phyloP scores from a whole-genome alignment of 2,329 filamentous ascomycete species.

The Rhinocladiella mackenziei region DNA sequence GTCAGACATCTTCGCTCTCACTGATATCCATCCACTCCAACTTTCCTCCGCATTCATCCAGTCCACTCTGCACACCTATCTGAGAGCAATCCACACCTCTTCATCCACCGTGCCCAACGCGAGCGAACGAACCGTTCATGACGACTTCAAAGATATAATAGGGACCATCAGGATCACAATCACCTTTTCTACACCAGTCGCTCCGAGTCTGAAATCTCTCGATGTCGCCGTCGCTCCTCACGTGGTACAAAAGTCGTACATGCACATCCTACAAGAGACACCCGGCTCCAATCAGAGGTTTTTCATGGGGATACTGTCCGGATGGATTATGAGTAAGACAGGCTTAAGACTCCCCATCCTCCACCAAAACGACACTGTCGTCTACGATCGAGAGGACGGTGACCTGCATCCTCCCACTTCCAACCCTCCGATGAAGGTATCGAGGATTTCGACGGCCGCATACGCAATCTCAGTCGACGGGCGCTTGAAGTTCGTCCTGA shows the following conservation, averaged over 20 bases:
- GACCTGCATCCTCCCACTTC: background rate
- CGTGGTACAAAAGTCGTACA: conserved; percentile 8
- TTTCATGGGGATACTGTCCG: conserved; percentile 15
- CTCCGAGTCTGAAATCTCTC: conserved; percentile 22
- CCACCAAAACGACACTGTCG: background rate
- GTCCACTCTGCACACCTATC: conserved; percentile 12
- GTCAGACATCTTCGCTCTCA: conserved; percentile 13
- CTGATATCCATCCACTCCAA: conserved; percentile 16
- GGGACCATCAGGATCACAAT: conserved; percentile 25
- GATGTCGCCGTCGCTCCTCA: conserved; percentile 22
- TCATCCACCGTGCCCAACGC: too few relatives aligned
- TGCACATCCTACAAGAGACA: background rate
- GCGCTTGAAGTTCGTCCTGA: conserved; percentile 23
- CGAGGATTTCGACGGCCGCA: conserved; percentile 19
- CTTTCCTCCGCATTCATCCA: conserved; percentile 16
- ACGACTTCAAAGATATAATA: conserved; percentile 10
- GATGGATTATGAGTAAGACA: conserved; percentile 13
- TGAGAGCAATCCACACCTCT: conserved; percentile 9
- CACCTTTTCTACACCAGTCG: conserved; percentile 18
- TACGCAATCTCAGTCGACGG: conserved; percentile 24
- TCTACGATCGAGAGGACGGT: background rate
- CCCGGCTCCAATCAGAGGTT: background rate
- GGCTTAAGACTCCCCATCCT: conserved; percentile 10
- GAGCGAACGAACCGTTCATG: too few relatives aligned
- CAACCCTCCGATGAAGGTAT: conserved; percentile 20